Evolutionary conservation across 345 rosid genomes (phyloP).

Genomic region (Eutrema japonicum): DNA sequence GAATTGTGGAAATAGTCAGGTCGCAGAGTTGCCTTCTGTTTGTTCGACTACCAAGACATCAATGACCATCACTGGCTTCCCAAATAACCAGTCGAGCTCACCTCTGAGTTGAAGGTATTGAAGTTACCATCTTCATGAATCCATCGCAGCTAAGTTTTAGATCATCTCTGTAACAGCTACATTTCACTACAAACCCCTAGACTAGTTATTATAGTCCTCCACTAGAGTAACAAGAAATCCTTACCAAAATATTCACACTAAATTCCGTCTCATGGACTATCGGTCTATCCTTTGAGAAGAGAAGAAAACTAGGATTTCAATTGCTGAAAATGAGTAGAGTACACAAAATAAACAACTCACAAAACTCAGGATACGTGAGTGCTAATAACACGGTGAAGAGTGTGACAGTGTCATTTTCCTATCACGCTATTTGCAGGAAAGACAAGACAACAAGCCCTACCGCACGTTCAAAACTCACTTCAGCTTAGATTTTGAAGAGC

Average conservation of each 20-base stretch:
- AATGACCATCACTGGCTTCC: background rate
- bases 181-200: background rate
- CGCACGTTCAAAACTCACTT: slow-evolving; percentile 48
- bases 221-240: slow-evolving; percentile 9
- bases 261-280: background rate
- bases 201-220: slow-evolving; percentile 16
- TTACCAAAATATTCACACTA: slow-evolving; percentile 6
- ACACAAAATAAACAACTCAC: slow-evolving; percentile 35
- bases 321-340: slow-evolving; percentile 16
- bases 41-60: background rate
- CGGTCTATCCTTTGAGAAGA: background rate
- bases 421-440: slow-evolving; percentile 18
- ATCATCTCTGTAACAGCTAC: background rate
- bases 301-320: slow-evolving; percentile 14
- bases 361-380: slow-evolving; percentile 20
- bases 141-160: too few species aligned
- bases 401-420: slow-evolving; percentile 20
- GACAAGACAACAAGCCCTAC: slow-evolving; percentile 25
- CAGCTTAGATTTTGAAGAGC: slow-evolving; percentile 83
- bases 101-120: background rate
- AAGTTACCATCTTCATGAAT: too few species aligned
- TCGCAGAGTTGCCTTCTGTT: slow-evolving; percentile 17
- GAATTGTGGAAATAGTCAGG: slow-evolving; percentile 13
- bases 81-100: background rate
- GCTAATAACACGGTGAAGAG: slow-evolving; percentile 12